Conservation (phyloP, 495 filamentous ascomycete species). For the Halenospora varia region DNA sequence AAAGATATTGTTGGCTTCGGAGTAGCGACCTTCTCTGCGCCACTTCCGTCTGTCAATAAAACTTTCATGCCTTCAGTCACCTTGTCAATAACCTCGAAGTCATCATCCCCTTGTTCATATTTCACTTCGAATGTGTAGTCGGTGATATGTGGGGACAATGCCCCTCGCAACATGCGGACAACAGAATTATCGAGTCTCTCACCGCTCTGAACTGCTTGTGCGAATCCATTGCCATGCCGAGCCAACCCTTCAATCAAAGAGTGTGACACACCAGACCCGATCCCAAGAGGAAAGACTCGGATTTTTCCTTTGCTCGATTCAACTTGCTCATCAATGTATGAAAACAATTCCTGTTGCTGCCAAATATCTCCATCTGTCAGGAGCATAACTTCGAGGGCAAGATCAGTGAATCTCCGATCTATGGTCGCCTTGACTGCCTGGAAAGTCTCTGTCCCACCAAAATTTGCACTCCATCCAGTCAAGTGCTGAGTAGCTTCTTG, state of each 20-base stretch:
- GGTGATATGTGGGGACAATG: constrained; percentile 54
- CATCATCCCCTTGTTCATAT: constrained; percentile 46
- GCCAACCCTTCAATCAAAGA: constrained; percentile 65
- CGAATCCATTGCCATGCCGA: constrained; percentile 61
- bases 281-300: constrained; percentile 63
- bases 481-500: constrained; percentile 47
- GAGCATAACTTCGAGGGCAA: constrained; percentile 60
- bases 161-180: constrained; percentile 67
- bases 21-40: not conserved
- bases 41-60: constrained; percentile 16
- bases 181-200: constrained; percentile 62
- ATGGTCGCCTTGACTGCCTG: constrained; percentile 49
- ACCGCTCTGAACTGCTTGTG: constrained; percentile 51
- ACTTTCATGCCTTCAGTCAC: constrained; percentile 40
- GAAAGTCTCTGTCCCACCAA: constrained; percentile 69
- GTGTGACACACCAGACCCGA: constrained; percentile 58
- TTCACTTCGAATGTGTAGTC: constrained; percentile 59
- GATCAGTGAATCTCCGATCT: constrained; percentile 42
- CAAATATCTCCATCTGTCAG: constrained; percentile 72
- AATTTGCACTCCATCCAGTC: constrained; percentile 42
- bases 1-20: constrained; percentile 49
- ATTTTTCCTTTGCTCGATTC: constrained; percentile 41
- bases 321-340: constrained; percentile 48
- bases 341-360: constrained; percentile 50
- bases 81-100: constrained; percentile 54